Evolutionary conservation across 768 basidiomycete species (phyloP).

Genomic region (Boletellus ananas): DNA sequence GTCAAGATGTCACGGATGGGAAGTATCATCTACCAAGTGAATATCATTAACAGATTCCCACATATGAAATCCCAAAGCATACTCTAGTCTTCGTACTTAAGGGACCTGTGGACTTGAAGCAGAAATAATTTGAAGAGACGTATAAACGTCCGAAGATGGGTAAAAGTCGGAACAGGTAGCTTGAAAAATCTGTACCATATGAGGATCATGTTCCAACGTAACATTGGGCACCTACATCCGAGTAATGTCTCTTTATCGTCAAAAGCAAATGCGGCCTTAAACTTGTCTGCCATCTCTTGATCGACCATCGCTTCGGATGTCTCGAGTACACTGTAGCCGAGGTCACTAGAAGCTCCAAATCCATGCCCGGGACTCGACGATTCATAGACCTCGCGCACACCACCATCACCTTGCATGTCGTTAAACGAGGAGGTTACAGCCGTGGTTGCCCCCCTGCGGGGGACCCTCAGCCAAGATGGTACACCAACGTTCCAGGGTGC

Average conservation of each 20-base stretch:
- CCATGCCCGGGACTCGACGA: conserved; percentile 16
- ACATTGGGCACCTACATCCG: conserved; percentile 62
- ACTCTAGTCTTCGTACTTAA: conserved; percentile 80
- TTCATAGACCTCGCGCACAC: conserved; percentile 57
- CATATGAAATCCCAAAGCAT: conserved; percentile 25
- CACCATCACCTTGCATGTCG: conserved; percentile 27
- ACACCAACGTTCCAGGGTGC: conserved; percentile 60
- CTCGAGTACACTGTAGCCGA: conserved; percentile 82
- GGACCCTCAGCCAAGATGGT: conserved; percentile 64
- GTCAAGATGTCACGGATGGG: conserved; percentile 87
- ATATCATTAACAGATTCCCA: conserved; percentile 3
- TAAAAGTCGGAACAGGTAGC: conserved; percentile 85
- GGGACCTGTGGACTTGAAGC: conserved; percentile 88
- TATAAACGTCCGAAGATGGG: conserved; percentile 87
- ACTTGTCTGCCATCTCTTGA: conserved; percentile 66
- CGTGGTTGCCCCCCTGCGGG: conserved; percentile 38
- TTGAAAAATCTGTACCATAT: conserved; percentile 73
- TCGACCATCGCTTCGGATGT: conserved; percentile 62
- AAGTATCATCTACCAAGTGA: conserved; percentile 75
- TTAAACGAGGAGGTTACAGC: conserved; percentile 22
- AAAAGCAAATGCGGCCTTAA: conserved; percentile 77
- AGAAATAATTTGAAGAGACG: conserved; percentile 89
- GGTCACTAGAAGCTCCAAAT: conserved; percentile 44
- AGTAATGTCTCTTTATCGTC: conserved; percentile 83
- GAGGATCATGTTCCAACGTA: not conserved